Evolutionary conservation across 2,329 filamentous ascomycete genomes (phyloP).

Genomic region (Ophiocordyceps camponoti-floridani): DNA sequence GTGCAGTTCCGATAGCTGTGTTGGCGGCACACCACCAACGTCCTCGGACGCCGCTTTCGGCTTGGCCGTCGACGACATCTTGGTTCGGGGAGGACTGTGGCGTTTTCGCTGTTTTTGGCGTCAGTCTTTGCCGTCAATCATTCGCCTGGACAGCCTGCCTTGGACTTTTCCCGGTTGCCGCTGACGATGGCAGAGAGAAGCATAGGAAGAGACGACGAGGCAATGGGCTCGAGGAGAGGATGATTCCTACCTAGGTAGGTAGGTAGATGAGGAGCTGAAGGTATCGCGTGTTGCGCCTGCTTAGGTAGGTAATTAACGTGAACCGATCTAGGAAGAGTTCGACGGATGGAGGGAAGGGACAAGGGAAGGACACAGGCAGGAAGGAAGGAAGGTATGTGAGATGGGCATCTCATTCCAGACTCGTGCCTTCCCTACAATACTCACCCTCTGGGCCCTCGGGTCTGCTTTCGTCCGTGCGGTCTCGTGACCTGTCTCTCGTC

Average conservation of each 20-base stretch:
- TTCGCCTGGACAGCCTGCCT: neutral
- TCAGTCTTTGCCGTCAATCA: neutral
- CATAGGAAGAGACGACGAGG: neutral
- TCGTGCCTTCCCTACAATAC: neutral
- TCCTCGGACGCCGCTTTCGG: slow-evolving; percentile 8
- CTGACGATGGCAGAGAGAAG: neutral
- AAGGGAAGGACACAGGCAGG: too few species aligned
- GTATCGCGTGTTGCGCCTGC: too few species aligned
- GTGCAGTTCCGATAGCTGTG: slow-evolving; percentile 28
- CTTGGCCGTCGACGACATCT: neutral
- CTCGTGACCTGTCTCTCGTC: neutral
- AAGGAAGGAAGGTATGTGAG: too few species aligned
- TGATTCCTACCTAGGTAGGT: too few species aligned
- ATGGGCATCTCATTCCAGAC: neutral
- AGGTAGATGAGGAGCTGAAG: too few species aligned
- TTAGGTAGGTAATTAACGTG: too few species aligned
- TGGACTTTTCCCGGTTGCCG: neutral
- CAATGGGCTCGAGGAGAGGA: too few species aligned
- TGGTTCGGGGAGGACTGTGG: neutral
- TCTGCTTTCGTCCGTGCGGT: neutral
- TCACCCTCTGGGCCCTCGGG: too few species aligned
- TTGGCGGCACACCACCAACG: slow-evolving; percentile 18
- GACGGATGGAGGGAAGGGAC: too few species aligned
- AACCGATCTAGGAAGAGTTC: too few species aligned
- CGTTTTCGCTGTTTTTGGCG: neutral